These are phyloP conservation scores for Avena sativa DNA, from an alignment of 176 grass and related monocot species.

Conservation along the genomic window DNA sequence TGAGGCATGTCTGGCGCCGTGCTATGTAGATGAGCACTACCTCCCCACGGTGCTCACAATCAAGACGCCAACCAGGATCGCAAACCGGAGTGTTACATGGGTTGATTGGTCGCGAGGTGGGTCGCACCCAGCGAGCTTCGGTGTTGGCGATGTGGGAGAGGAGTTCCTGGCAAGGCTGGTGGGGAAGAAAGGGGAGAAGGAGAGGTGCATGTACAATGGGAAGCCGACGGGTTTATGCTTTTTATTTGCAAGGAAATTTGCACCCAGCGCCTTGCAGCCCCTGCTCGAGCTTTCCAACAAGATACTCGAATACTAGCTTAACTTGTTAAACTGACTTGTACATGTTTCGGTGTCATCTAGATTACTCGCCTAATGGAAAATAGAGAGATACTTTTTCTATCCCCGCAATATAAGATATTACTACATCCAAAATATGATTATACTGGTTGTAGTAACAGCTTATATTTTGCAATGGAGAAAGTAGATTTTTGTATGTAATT, in stretches of 20 bases:
- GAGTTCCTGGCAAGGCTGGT: slow-evolving; percentile 27
- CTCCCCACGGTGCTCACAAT: slow-evolving; percentile 63
- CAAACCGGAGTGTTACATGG: slow-evolving; percentile 60
- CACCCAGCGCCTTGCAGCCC: slow-evolving; percentile 47
- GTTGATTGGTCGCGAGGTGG: slow-evolving; percentile 80
- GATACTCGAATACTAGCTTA: slow-evolving; percentile 43
- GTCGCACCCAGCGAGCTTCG: slow-evolving; percentile 74
- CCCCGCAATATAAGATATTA: too few species aligned
- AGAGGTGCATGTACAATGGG: slow-evolving; percentile 54
- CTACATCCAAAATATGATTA: too few species aligned
- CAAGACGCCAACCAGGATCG: slow-evolving; percentile 23
- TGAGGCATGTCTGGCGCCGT: slow-evolving; percentile 44
- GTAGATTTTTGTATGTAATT: too few species aligned
- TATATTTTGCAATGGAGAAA: too few species aligned
- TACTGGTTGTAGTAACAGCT: too few species aligned
- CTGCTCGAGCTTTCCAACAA: slow-evolving; percentile 48
- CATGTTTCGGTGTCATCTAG: neutral
- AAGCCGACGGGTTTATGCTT: slow-evolving; percentile 54
- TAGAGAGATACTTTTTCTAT: neutral
- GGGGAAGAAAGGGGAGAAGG: neutral
- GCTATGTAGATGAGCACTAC: slow-evolving; percentile 84
- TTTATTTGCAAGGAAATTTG: slow-evolving; percentile 72
- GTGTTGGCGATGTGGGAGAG: slow-evolving; percentile 39
- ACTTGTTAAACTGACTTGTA: neutral
- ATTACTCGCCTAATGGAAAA: neutral